Evolutionary conservation across 129 eudicot species (phyloP).

Genomic region (Centrapalus pauciflorus): DNA sequence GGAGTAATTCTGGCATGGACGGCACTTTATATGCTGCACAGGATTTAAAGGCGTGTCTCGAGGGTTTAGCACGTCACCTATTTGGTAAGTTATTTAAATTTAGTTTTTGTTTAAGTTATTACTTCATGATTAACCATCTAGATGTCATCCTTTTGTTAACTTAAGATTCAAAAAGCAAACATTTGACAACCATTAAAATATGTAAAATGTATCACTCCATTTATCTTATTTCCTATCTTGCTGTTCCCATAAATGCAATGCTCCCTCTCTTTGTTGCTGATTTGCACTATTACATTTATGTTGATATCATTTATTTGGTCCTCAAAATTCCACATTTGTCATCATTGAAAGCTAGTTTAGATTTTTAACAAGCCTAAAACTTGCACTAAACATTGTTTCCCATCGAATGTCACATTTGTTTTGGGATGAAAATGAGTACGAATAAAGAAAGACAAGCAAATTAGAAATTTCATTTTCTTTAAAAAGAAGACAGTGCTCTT

Average conservation of each 20-base stretch:
- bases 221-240: background rate
- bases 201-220: no score
- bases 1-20: slow-evolving; percentile 78
- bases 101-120: background rate
- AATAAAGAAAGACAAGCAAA: background rate
- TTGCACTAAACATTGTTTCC: background rate
- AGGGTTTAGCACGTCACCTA: slow-evolving; percentile 89
- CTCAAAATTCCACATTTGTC: background rate
- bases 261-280: background rate
- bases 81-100: slow-evolving; percentile 61
- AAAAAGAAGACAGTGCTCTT: background rate
- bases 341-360: background rate
- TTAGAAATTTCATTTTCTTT: background rate
- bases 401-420: background rate
- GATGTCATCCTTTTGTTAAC: no score
- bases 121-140: no score
- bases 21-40: slow-evolving; percentile 72
- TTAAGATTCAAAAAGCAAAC: no score
- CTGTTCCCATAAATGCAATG: no score
- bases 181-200: no score
- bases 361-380: background rate
- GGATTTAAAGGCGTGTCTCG: slow-evolving; percentile 80
- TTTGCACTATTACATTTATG: background rate
- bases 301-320: background rate
- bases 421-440: background rate